Percentiles rank a stretch among this genome's conserved stretches.
Conservation (phyloP, 1,139 yeast species). For the Scheffersomyces lignicola region DNA sequence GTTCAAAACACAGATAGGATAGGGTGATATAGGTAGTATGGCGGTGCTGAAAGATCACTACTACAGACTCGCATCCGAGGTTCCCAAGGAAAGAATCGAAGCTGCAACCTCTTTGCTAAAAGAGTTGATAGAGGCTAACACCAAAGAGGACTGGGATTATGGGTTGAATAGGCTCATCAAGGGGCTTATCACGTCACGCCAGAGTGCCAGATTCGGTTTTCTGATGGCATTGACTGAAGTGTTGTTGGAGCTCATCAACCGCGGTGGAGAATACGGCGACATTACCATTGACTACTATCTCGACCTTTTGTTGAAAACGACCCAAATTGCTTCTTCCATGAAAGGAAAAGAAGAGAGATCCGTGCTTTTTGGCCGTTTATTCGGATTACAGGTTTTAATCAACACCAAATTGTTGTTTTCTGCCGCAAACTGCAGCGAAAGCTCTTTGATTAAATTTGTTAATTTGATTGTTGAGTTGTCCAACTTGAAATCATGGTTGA, state of each 20-base stretch:
- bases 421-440: constrained; percentile 21
- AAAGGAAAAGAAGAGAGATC: constrained; percentile 85
- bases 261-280: constrained; percentile 17
- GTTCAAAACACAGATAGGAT: too few relatives aligned
- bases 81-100: constrained; percentile 66
- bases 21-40: too few relatives aligned
- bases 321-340: constrained; percentile 50
- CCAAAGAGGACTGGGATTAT: constrained; percentile 72
- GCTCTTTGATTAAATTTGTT: constrained; percentile 38
- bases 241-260: constrained; percentile 45
- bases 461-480: constrained; percentile 59
- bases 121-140: constrained; percentile 50
- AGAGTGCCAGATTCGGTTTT: constrained; percentile 83
- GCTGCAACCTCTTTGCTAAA: constrained; percentile 70
- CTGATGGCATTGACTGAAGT: constrained; percentile 86
- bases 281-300: constrained; percentile 39
- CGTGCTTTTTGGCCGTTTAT: constrained; percentile 75
- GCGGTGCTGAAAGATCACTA: constrained; percentile 72
- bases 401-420: constrained; percentile 52
- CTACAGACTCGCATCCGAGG: constrained; percentile 75
- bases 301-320: constrained; percentile 40
- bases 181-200: constrained; percentile 81
- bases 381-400: constrained; percentile 77
- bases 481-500: constrained; percentile 72
- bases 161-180: constrained; percentile 75